Percentiles rank a stretch among this genome's conserved stretches.
Conservation (phyloP, 1,139 yeast genomes). For the Blastobotrys malaysiensis region DNA sequence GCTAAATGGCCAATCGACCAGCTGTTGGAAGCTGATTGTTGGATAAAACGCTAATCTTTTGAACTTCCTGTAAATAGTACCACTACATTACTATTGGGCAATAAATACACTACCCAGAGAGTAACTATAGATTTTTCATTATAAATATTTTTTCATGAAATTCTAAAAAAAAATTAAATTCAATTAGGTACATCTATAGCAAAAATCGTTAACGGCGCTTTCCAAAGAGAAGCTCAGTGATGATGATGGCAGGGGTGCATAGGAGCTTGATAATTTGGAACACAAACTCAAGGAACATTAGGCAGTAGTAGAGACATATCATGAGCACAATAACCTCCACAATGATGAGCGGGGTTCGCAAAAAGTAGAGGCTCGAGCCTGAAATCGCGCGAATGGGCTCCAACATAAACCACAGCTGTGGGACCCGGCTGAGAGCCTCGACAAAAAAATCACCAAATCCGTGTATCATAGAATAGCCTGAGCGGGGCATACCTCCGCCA, state of each 20-base stretch:
- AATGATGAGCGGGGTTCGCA: constrained; percentile 14
- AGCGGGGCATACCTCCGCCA: background rate
- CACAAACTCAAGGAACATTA: constrained; percentile 17
- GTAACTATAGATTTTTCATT: too few relatives aligned
- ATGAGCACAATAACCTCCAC: constrained; percentile 16
- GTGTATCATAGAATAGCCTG: background rate
- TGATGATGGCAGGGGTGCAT: constrained; percentile 20
- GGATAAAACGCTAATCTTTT: constrained; percentile 3
- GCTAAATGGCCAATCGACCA: constrained; percentile 63
- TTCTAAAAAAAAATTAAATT: too few relatives aligned
- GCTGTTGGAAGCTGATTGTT: constrained; percentile 14
- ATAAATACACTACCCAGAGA: too few relatives aligned
- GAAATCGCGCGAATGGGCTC: constrained; percentile 9
- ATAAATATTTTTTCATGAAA: too few relatives aligned
- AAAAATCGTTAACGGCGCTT: constrained; percentile 1
- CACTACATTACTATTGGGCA: background rate
- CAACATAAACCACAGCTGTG: constrained; percentile 5
- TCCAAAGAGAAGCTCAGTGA: constrained; percentile 15
- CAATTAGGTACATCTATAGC: background rate
- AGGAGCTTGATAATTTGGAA: constrained; percentile 17
- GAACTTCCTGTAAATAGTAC: background rate
- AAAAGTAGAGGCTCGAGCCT: constrained; percentile 8
- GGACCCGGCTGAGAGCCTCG: constrained; percentile 2
- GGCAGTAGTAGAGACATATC: constrained; percentile 15
- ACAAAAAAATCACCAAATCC: constrained; percentile 3